Evolutionary conservation across 768 basidiomycete species (phyloP).

Genomic region (Leucocoprinus birnbaumii): DNA sequence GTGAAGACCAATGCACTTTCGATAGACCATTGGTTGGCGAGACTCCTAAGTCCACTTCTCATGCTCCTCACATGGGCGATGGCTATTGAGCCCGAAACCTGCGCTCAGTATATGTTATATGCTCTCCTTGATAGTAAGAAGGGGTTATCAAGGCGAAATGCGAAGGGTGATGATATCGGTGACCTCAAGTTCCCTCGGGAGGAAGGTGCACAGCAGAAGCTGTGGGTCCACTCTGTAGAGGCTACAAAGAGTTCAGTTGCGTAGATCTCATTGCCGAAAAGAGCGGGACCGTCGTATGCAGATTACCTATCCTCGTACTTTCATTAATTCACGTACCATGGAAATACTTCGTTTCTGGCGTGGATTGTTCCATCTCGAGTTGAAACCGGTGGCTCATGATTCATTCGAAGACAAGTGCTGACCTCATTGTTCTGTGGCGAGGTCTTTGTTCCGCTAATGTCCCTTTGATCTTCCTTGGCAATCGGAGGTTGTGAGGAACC

Average conservation of each 20-base stretch:
- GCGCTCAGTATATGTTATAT: slow-evolving; percentile 34
- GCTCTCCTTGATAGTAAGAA: slow-evolving; percentile 22
- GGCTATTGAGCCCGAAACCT: slow-evolving; percentile 19
- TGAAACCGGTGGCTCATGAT: too few relatives aligned
- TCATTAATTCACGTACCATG: too few relatives aligned
- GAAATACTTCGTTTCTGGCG: too few relatives aligned
- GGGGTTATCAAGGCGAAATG: slow-evolving; percentile 28
- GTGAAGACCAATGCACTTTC: slow-evolving; percentile 30
- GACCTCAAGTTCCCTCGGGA: slow-evolving; percentile 29
- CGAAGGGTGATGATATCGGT: slow-evolving; percentile 29
- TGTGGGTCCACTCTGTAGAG: slow-evolving; percentile 29
- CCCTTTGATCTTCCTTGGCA: too few relatives aligned
- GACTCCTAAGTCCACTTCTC: slow-evolving; percentile 19
- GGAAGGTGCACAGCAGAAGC: slow-evolving; percentile 28
- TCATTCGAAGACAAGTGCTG: too few relatives aligned
- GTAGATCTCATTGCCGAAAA: too few relatives aligned
- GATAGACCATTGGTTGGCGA: slow-evolving; percentile 21
- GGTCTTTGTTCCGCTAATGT: too few relatives aligned
- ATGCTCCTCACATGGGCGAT: slow-evolving; percentile 19
- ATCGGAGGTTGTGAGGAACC: too few relatives aligned
- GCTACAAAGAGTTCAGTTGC: slow-evolving; percentile 6
- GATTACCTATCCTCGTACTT: too few relatives aligned
- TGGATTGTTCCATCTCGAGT: too few relatives aligned
- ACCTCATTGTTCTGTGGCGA: too few relatives aligned
- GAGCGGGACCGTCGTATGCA: too few relatives aligned